Evolutionary conservation across 352 stramenopile genomes (phyloP).

Genomic region (Globisporangium abappressorium): DNA sequence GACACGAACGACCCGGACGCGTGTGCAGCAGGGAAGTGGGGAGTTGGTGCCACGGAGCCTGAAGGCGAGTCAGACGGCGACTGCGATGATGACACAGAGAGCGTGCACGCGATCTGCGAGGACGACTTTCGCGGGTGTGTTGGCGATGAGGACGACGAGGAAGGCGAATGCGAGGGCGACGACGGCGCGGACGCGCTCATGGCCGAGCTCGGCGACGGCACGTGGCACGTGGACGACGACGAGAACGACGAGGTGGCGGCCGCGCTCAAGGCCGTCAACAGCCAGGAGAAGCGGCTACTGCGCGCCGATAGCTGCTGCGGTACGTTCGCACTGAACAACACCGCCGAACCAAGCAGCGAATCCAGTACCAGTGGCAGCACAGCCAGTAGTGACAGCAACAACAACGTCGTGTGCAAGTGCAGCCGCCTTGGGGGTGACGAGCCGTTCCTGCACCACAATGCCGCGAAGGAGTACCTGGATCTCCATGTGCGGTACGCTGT

Average conservation of each 20-base stretch:
- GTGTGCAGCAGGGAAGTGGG: neutral
- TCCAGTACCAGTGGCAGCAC: neutral
- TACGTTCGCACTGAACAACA: slow-evolving; percentile 12
- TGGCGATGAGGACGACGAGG: slow-evolving; percentile 26
- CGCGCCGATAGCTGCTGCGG: slow-evolving; percentile 24
- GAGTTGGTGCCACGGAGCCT: slow-evolving; percentile 12
- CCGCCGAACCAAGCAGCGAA: neutral
- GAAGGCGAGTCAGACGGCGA: neutral
- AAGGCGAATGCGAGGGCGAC: slow-evolving; percentile 23
- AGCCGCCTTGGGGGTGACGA: slow-evolving; percentile 4
- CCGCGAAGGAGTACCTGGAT: slow-evolving; percentile 46
- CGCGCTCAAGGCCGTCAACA: slow-evolving; percentile 14
- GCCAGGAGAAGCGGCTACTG: slow-evolving; percentile 22
- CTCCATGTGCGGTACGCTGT: slow-evolving; percentile 43
- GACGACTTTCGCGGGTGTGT: slow-evolving; percentile 4
- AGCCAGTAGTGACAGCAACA: neutral
- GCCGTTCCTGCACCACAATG: slow-evolving; percentile 26
- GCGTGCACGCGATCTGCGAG: slow-evolving; percentile 26
- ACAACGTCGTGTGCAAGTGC: neutral
- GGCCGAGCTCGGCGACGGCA: slow-evolving; percentile 30
- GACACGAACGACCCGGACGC: slow-evolving; percentile 1
- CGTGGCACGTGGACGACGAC: slow-evolving; percentile 30
- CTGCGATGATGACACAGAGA: slow-evolving; percentile 22
- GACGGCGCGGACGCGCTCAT: slow-evolving; percentile 33
- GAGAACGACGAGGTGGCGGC: slow-evolving; percentile 18